Conservation (phyloP, 1,284 basidiomycete genomes). For the Malassezia vespertilionis region DNA sequence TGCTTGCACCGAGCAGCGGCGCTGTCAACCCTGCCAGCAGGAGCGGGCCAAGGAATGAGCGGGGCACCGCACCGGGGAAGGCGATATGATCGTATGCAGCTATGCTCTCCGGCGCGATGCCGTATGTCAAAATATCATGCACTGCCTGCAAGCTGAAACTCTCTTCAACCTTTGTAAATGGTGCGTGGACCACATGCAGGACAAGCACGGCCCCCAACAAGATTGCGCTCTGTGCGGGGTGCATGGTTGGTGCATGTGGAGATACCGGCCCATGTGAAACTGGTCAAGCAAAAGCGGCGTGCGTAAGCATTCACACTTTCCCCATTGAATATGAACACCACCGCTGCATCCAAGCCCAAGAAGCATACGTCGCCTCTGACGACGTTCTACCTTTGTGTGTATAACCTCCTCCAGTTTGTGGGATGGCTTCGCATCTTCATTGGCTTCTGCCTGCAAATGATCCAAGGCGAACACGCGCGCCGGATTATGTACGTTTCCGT, state of each 20-base stretch:
- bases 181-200: slow-evolving; percentile 47
- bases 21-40: slow-evolving; percentile 33
- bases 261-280: not conserved
- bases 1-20: slow-evolving; percentile 37
- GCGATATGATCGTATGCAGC: slow-evolving; percentile 73
- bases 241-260: slow-evolving; percentile 1
- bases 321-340: not conserved
- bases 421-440: slow-evolving; percentile 12
- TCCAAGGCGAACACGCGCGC: slow-evolving; percentile 5
- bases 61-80: slow-evolving; percentile 79
- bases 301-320: not conserved
- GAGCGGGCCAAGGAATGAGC: slow-evolving; percentile 67
- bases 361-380: too few relatives aligned
- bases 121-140: slow-evolving; percentile 75
- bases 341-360: not conserved
- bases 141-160: slow-evolving; percentile 86
- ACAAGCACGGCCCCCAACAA: not conserved
- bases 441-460: slow-evolving; percentile 6
- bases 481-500: slow-evolving; percentile 1
- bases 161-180: slow-evolving; percentile 94
- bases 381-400: slow-evolving; percentile 8
- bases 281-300: not conserved
- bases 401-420: slow-evolving; percentile 13
- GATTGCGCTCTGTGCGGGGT: not conserved
- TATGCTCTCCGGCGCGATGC: slow-evolving; percentile 49